Evolutionary conservation across 176 grass and related monocot genomes (phyloP), one percentile per base, ranked within the genome.

Genomic region (Avena atlantica): DNA sequence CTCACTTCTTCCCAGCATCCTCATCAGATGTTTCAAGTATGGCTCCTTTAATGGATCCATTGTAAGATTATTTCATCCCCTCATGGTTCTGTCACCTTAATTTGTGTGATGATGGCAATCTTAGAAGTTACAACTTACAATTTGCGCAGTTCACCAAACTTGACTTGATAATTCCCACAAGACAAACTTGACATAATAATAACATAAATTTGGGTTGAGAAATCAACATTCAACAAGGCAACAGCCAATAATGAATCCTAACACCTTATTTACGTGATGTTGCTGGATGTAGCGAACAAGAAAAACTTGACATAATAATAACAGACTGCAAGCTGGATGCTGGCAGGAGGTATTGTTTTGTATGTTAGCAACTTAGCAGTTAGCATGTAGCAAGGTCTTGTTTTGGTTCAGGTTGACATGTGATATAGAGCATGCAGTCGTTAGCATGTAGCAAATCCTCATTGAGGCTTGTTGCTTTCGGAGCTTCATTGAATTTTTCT

Each of bases 1-100:
- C 93, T 74, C 90, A 96, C 79, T 99, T 99, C 85, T 99, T 99
- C 85, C 92, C 93, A 56, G 86, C 90, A 89, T 96, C 97, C 76
- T 90, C 94, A 80, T 83, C 89, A 63, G 97, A 96, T 90, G 87
- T 85, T 87, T 93, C 94, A 74, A 96, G 85, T 87, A 93, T 99
- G 73, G 82, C 90, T 85, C 85, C 89, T 87, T 89, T 99, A 86
- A 96, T 99, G 92, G 90, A 96, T 58, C 97, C 97, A 49, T 79
- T 99, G 97, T 99, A 93, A 94, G 94, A 25, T 91, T 84, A 71
- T 70, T 90, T 78, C 68, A 4, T 74, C 60, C 74, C 58, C 69
- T 63, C 7, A 11, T 49, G 4, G 12, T 70, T 79, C 25, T 70
- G 14, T 71, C 64, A 12, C 19, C 69, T 62, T 67, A 69, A 61